A percentile compares a stretch with the other conserved stretches of the same genome.
These are phyloP conservation scores for Sungouiozyma intestinalis DNA, from an alignment of 805 yeast genomes.

Conservation along the genomic window DNA sequence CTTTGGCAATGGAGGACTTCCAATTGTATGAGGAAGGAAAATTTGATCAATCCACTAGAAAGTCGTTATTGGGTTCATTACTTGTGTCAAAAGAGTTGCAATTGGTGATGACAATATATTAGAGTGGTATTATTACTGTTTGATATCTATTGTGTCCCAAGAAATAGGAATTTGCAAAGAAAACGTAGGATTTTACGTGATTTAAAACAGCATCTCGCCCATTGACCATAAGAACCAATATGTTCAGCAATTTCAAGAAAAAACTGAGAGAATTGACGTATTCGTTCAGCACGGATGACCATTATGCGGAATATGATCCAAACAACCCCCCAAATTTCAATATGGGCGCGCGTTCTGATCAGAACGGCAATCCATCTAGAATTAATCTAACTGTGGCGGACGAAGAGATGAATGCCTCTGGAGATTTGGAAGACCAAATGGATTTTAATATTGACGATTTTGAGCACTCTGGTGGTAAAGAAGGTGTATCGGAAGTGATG, in stretches of 20 bases:
- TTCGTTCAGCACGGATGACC: conserved; percentile 54
- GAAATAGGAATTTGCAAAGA: conserved; percentile 30
- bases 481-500: conserved; percentile 65
- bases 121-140: too few relatives aligned
- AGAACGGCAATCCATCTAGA: conserved; percentile 10
- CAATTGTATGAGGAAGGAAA: background rate
- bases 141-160: too few relatives aligned
- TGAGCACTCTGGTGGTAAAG: conserved; percentile 21
- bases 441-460: conserved; percentile 29
- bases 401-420: conserved; percentile 8
- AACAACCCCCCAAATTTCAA: conserved; percentile 28
- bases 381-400: conserved; percentile 11
- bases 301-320: conserved; percentile 57
- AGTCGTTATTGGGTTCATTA: background rate
- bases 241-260: conserved; percentile 25
- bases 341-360: conserved; percentile 18
- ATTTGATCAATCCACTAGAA: background rate
- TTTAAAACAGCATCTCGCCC: background rate
- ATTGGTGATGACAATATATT: background rate
- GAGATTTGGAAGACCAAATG: conserved; percentile 11
- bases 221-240: too few relatives aligned
- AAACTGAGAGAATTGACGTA: conserved; percentile 50
- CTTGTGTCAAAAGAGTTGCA: background rate
- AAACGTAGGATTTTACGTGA: too few relatives aligned
- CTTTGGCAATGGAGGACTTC: too few relatives aligned